phyloP scores from a whole-genome alignment of 2,329 filamentous ascomycete genomes.

The Cordyceps farinosa region DNA sequence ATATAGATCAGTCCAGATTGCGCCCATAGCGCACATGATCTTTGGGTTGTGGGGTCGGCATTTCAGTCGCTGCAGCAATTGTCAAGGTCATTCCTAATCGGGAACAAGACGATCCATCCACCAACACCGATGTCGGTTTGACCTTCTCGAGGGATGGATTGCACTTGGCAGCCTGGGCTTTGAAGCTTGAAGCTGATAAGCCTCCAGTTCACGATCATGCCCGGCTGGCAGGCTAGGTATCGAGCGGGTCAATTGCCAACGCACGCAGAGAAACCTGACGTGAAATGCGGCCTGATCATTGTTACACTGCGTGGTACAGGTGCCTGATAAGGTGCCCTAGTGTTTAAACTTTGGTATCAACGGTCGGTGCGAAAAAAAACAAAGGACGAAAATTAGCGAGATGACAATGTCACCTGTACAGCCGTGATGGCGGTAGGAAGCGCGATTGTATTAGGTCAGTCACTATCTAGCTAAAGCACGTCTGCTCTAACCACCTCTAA shows the following conservation, averaged over 20 bases:
- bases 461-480: not conserved
- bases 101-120: constrained; percentile 12
- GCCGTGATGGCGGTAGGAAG: no score
- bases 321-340: not conserved
- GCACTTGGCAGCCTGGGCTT: not conserved
- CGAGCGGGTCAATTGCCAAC: not conserved
- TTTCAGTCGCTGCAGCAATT: constrained; percentile 16
- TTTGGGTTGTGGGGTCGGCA: constrained; percentile 13
- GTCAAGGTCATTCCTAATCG: constrained; percentile 18
- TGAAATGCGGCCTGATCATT: not conserved
- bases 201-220: not conserved
- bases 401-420: not conserved
- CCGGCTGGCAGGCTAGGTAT: not conserved
- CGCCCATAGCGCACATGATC: constrained; percentile 15
- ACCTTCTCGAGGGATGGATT: constrained; percentile 3
- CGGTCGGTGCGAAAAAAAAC: not conserved
- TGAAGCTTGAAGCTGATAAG: not conserved
- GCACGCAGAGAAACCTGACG: not conserved
- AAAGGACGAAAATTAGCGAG: not conserved
- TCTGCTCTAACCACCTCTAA: constrained; percentile 22
- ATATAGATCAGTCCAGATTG: constrained; percentile 14
- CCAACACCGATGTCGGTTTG: constrained; percentile 19
- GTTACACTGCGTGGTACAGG: not conserved
- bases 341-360: not conserved
- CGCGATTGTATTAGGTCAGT: not conserved